phyloP scores from a whole-genome alignment of 2,329 filamentous ascomycete species.

The Sporothrix brunneoviolacea region DNA sequence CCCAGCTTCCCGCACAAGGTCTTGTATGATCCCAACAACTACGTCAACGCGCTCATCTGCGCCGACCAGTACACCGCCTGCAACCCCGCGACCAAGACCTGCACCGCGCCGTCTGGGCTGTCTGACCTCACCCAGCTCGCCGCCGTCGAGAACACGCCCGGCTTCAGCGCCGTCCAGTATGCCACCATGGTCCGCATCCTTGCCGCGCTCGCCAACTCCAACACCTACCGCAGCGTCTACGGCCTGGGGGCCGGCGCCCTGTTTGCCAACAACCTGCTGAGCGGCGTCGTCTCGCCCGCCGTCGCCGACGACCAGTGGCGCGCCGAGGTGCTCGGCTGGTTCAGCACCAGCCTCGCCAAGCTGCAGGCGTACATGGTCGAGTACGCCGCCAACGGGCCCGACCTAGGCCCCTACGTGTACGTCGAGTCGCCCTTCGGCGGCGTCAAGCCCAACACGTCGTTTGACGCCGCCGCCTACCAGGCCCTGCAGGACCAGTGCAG shows the following conservation, averaged over 20 bases:
- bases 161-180: conserved; percentile 6
- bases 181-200: neutral
- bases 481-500: conserved; percentile 5
- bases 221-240: neutral
- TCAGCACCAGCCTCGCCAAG: conserved; percentile 8
- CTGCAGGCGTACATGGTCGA: conserved; percentile 5
- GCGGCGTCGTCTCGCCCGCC: neutral
- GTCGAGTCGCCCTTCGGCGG: neutral
- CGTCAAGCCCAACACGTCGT: neutral
- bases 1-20: too few relatives aligned
- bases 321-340: conserved; percentile 6
- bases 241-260: neutral
- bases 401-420: neutral
- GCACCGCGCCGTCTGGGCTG: neutral
- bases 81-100: neutral
- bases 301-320: conserved; percentile 11
- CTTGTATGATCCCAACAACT: neutral
- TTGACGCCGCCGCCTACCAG: neutral
- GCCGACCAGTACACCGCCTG: conserved; percentile 8
- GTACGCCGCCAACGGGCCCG: conserved; percentile 1
- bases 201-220: neutral
- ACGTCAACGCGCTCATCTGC: conserved; percentile 2
- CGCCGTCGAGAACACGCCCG: neutral
- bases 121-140: neutral
- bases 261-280: conserved; percentile 3